A percentile compares a stretch with the other conserved stretches of the same genome.
Evolutionary conservation across 2,329 filamentous ascomycete species (phyloP).

Genomic region (Bipolaris sorokiniana): DNA sequence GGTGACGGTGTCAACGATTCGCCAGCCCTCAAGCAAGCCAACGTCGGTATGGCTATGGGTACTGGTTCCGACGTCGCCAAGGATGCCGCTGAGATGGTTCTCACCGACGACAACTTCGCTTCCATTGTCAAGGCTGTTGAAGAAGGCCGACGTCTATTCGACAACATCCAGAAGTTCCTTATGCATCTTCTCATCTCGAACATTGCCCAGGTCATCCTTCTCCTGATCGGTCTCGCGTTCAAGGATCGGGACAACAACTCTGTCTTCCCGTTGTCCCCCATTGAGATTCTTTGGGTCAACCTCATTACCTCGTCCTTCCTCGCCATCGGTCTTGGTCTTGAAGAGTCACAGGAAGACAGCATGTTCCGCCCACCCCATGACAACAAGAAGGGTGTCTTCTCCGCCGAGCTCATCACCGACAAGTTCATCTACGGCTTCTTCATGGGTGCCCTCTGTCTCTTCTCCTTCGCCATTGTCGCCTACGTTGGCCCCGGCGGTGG

Average conservation of each 20-base stretch:
- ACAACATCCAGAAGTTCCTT: conserved; percentile 55
- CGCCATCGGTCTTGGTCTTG: conserved; percentile 55
- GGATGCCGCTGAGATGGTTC: conserved; percentile 50
- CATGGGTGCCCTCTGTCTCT: conserved; percentile 54
- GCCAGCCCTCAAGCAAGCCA: conserved; percentile 49
- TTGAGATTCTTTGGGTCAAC: conserved; percentile 58
- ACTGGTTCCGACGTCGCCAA: conserved; percentile 51
- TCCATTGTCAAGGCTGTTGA: conserved; percentile 52
- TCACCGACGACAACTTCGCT: conserved; percentile 52
- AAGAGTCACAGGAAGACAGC: conserved; percentile 54
- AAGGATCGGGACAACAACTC: conserved; percentile 53
- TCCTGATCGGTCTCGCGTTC: conserved; percentile 56
- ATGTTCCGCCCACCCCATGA: conserved; percentile 55
- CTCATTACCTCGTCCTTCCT: conserved; percentile 57
- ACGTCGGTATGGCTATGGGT: conserved; percentile 54
- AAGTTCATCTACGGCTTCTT: conserved; percentile 57
- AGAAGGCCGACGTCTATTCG: conserved; percentile 50
- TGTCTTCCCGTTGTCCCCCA: conserved; percentile 54
- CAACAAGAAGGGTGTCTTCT: conserved; percentile 54
- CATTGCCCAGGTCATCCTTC: conserved; percentile 56
- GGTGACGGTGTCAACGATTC: conserved; percentile 53
- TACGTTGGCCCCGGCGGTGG: conserved; percentile 52
- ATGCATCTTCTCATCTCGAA: conserved; percentile 57
- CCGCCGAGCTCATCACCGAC: conserved; percentile 54
- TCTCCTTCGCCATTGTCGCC: conserved; percentile 53